Evolutionary conservation across 345 rosid genomes (phyloP), one percentile per base, ranked within the genome.

Genomic region (Gossypium stocksii): DNA sequence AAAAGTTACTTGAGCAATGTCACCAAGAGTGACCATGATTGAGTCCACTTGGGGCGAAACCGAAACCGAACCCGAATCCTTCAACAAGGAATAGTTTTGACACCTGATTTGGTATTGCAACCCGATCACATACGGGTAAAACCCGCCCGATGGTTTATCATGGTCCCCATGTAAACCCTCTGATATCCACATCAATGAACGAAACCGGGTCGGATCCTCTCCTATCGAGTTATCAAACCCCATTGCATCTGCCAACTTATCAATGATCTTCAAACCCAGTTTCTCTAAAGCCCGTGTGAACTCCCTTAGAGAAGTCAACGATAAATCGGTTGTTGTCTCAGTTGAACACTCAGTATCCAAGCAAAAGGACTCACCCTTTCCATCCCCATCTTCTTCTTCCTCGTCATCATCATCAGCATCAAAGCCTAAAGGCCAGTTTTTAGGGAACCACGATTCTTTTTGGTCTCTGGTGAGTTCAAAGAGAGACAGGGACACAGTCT

Each of bases 401-500:
- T 84, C 85, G 12, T 57, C 62, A 8, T 66, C 85, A 0, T 81
- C 85, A 9, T 67, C 86, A 20, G 68, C 62, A 43, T 82, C 93
- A 73, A 82, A 88, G 4, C 98, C 98, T 11, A 88, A 66, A 29
- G 98, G 98, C 97, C 95, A 88, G 80, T 85, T 85, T 17, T 73
- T 81, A 0, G 92, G 97, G 52, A 93, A 88, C n/a, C 34, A 67
- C 3, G 88, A 64, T 75, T 83, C 81, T 7, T 82, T 91, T 58
- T 80, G 44, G 14, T 84, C 85, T 12, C 29, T 76, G 20, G 60
- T 61, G 60, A 91, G 91, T 3, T 85, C 77, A 27, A 88, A 85
- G 71, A 93, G 90, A 4, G 89, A 73, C 13, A 82, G 70, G 2
- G 90, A 70, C 6, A 88, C 89, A 4, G 85, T 71, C 84, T 91